Evolutionary conservation across 1,284 basidiomycete genomes (phyloP).

Genomic region (Rhodotorula sp.): DNA sequence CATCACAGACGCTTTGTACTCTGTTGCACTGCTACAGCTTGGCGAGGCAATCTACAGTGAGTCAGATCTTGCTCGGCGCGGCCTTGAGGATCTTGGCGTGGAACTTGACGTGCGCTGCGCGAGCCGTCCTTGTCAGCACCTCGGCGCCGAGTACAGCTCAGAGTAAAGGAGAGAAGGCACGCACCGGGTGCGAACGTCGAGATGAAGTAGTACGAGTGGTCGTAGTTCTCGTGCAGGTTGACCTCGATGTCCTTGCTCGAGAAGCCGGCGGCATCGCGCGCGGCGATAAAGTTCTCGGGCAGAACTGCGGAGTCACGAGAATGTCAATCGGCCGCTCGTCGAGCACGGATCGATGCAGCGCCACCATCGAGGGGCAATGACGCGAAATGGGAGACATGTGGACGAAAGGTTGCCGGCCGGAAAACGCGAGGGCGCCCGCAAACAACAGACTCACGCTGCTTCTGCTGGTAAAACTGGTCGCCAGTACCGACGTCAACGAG

Average conservation of each 20-base stretch:
- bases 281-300: constrained; percentile 82
- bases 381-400: background rate
- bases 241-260: constrained; percentile 76
- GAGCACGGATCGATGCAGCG: too few relatives aligned
- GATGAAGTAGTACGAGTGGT: constrained; percentile 83
- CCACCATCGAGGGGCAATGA: too few relatives aligned
- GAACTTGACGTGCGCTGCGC: constrained; percentile 57
- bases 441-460: constrained; percentile 32
- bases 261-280: constrained; percentile 70
- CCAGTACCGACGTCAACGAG: constrained; percentile 64
- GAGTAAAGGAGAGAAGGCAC: background rate
- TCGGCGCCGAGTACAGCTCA: background rate
- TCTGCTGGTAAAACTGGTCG: constrained; percentile 50
- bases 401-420: background rate
- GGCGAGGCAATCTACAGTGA: background rate
- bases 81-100: constrained; percentile 56
- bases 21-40: background rate
- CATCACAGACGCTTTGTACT: background rate
- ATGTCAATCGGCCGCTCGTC: background rate
- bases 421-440: background rate
- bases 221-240: constrained; percentile 78
- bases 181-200: constrained; percentile 61
- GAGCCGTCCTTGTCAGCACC: background rate
- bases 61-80: constrained; percentile 1
- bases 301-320: constrained; percentile 56